Percentiles rank a stretch among this genome's conserved stretches.
These are phyloP conservation scores for Jackrogersella minutella DNA, from an alignment of 495 filamentous ascomycete species.

Conservation along the genomic window DNA sequence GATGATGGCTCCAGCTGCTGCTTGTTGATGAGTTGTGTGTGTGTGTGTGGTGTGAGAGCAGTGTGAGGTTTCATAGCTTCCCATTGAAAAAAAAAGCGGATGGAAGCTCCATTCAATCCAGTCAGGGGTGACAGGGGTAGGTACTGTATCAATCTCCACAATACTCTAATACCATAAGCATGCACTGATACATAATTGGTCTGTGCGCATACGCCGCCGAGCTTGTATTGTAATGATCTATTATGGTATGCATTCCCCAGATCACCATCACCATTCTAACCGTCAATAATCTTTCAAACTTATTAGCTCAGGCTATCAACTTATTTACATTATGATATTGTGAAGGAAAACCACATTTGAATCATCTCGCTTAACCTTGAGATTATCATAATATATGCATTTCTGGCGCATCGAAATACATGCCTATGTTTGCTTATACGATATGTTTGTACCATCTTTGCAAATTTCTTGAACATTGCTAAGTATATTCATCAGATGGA, in stretches of 20 bases:
- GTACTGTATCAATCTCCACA: neutral
- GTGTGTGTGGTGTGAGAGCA: too few relatives aligned
- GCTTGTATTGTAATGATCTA: neutral
- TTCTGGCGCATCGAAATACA: too few relatives aligned
- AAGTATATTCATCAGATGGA: too few relatives aligned
- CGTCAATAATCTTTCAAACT: neutral
- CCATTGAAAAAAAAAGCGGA: constrained; percentile 8
- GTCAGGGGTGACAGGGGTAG: constrained; percentile 15
- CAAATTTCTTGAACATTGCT: too few relatives aligned
- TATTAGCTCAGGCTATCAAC: neutral
- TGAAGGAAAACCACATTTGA: too few relatives aligned
- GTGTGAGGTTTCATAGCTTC: constrained; percentile 18
- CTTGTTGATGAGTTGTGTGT: constrained; percentile 11
- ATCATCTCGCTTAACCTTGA: too few relatives aligned
- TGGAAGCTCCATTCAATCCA: constrained; percentile 2
- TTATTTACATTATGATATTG: too few relatives aligned
- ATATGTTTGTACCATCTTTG: too few relatives aligned
- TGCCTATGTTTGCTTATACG: too few relatives aligned
- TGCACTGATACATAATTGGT: neutral
- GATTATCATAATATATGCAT: too few relatives aligned
- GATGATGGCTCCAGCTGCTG: too few relatives aligned
- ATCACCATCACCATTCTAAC: neutral
- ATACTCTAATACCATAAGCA: neutral
- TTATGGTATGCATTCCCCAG: neutral
- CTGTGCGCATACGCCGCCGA: neutral